phyloP scores from a whole-genome alignment of 2,329 filamentous ascomycete species.

The Sporothrix sp. region DNA sequence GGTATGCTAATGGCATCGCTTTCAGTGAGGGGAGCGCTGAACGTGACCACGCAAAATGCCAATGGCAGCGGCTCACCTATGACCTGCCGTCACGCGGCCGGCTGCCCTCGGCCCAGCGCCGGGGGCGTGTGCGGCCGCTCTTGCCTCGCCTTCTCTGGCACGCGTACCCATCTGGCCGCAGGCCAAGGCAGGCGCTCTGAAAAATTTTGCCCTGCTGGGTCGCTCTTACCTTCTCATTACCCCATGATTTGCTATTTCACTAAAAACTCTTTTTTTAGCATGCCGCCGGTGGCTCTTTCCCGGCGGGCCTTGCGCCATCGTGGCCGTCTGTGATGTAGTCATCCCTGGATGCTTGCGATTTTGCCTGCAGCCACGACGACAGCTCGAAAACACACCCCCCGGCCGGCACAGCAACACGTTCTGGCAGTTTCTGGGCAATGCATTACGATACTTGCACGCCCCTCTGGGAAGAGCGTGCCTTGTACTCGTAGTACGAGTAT shows the following conservation, averaged over 20 bases:
- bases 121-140: too few species aligned
- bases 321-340: slow-evolving; percentile 8
- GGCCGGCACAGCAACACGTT: neutral
- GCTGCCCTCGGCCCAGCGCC: too few species aligned
- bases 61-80: neutral
- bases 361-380: slow-evolving; percentile 5
- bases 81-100: too few species aligned
- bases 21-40: neutral
- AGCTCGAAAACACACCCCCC: neutral
- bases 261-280: neutral
- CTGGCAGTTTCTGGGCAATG: slow-evolving; percentile 8
- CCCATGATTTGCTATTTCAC: slow-evolving; percentile 9
- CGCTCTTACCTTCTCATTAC: slow-evolving; percentile 1
- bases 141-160: too few species aligned
- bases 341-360: neutral
- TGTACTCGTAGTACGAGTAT: too few species aligned
- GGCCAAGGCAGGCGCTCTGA: slow-evolving; percentile 2
- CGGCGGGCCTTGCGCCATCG: neutral
- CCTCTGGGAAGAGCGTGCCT: neutral
- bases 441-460: neutral
- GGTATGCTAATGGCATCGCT: slow-evolving; percentile 17
- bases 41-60: slow-evolving; percentile 5
- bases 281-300: too few species aligned
- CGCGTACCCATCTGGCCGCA: neutral
- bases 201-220: slow-evolving; percentile 2